Base-by-base conservation (phyloP, 176 grass and related monocot genomes). In the Poa pratensis region DNA sequence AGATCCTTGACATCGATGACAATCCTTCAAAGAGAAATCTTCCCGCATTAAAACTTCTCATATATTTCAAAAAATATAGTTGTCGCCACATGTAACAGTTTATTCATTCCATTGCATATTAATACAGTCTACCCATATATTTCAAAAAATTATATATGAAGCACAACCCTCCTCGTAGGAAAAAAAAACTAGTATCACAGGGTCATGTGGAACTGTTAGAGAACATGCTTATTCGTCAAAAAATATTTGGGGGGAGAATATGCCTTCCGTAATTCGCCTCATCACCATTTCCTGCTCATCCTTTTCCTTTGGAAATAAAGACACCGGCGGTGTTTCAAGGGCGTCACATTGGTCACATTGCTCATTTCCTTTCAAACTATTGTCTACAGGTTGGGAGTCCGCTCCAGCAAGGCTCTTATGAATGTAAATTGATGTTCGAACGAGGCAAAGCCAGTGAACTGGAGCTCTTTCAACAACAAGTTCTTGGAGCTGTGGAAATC, bases 391-490 rank as follows among this genome's bases (percentile, higher is more conserved):
- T 80, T 51, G 54, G 26, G n/a, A 62, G 66, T 53, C 60, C 77
- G 76, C 5, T 40, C 54, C 54, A 80, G 50, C 68, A 86, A 17
- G 18, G 43, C n/a, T 49, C n/a, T 86, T 74, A 87, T 32, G 34
- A 76, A 87, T 22, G 1, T 9, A 12, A 87, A 5, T 3, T 87
- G 79, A 15, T 77, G 71, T 35, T 77, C 72, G 5, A 81, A 17
- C 13, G 79, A 20, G 13, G 42, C 82, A 23, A 87, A 87, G 73
- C 79, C 79, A 20, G 1, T 23, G 3, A 87, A 32, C 53, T 69
- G 15, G 9, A 82, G 72, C 20, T 76, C 20, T 76, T 23, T 87
- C 72, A 82, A 17, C 19, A 8, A 19, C 19, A 57, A 50, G 28
- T 46, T 30, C n/a, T 69, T 73, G 16, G 19, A 9, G 10, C 40